These are phyloP conservation scores for Lodderomyces oxycetoniae DNA, from an alignment of 1,139 yeast species.

Conservation along the genomic window DNA sequence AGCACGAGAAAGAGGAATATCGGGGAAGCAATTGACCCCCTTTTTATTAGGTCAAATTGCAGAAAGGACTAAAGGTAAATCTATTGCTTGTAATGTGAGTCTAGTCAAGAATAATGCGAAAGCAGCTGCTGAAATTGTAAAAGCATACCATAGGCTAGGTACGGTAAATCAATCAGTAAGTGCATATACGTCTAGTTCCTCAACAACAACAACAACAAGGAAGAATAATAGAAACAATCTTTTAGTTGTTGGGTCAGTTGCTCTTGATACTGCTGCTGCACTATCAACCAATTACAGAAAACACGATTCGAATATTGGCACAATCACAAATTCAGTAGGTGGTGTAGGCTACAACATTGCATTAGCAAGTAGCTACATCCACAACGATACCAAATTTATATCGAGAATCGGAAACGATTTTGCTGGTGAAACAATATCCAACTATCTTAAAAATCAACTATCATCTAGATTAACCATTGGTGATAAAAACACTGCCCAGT, in stretches of 20 bases:
- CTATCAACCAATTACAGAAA: constrained; percentile 27
- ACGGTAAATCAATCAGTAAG: background rate
- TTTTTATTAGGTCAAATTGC: constrained; percentile 65
- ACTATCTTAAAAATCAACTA: constrained; percentile 18
- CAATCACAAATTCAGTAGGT: constrained; percentile 55
- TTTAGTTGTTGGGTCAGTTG: constrained; percentile 69
- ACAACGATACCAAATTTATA: constrained; percentile 37
- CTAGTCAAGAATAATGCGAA: constrained; percentile 76
- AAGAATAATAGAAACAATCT: too few relatives aligned
- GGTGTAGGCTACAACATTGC: constrained; percentile 85
- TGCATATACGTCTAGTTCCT: background rate
- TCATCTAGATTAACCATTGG: constrained; percentile 32
- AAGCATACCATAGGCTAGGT: constrained; percentile 26
- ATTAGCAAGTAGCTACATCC: constrained; percentile 41
- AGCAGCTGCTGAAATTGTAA: constrained; percentile 65
- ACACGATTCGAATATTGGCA: constrained; percentile 74
- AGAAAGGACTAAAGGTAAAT: constrained; percentile 59
- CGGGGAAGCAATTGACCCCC: constrained; percentile 79
- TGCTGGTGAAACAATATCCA: constrained; percentile 42
- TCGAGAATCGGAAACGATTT: constrained; percentile 59
- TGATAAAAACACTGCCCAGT: constrained; percentile 54
- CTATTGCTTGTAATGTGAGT: constrained; percentile 66
- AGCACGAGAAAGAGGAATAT: constrained; percentile 50
- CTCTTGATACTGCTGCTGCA: constrained; percentile 63
- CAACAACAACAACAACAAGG: background rate